phyloP scores from a whole-genome alignment of 352 stramenopile species.

The Globisporangium spiculum region DNA sequence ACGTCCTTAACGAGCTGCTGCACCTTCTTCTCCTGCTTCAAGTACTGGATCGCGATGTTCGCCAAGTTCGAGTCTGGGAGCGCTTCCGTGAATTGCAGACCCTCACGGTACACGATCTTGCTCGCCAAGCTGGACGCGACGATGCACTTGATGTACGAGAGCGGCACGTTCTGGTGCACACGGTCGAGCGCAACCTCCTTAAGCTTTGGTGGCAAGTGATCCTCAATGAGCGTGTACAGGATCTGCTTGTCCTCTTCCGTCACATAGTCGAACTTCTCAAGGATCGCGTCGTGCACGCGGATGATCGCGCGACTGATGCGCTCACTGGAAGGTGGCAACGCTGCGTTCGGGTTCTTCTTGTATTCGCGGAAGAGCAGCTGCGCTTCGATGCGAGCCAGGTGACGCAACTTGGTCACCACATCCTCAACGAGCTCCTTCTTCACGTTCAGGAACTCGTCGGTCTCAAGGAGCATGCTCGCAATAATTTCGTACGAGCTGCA shows the following conservation, averaged over 20 bases:
- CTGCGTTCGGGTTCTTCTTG: conserved; percentile 79
- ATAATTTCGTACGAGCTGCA: conserved; percentile 87
- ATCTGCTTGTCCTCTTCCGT: conserved; percentile 78
- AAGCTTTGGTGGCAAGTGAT: conserved; percentile 94
- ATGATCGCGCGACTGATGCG: conserved; percentile 96
- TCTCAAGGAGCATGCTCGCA: conserved; percentile 94
- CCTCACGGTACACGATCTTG: conserved; percentile 98
- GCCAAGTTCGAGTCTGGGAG: conserved; percentile 90
- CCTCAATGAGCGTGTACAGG: conserved; percentile 82
- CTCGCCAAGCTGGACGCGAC: conserved; percentile 94
- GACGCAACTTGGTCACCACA: conserved; percentile 93
- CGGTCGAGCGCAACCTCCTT: conserved; percentile 92
- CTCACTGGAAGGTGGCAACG: conserved; percentile 91
- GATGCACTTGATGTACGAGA: conserved; percentile 96
- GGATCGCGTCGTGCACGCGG: conserved; percentile 93
- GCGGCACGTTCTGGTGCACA: conserved; percentile 90
- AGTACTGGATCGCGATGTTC: conserved; percentile 91
- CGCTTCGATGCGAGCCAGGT: conserved; percentile 92
- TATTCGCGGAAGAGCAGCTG: conserved; percentile 98
- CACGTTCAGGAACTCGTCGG: conserved; percentile 95
- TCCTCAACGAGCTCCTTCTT: conserved; percentile 94
- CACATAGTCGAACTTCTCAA: conserved; percentile 90
- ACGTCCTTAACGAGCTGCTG: conserved; percentile 76
- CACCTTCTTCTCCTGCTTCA: conserved; percentile 95
- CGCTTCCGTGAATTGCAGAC: conserved; percentile 94